These are phyloP conservation scores for Rickenella mellea DNA, from an alignment of 768 basidiomycete genomes.

Conservation along the genomic window DNA sequence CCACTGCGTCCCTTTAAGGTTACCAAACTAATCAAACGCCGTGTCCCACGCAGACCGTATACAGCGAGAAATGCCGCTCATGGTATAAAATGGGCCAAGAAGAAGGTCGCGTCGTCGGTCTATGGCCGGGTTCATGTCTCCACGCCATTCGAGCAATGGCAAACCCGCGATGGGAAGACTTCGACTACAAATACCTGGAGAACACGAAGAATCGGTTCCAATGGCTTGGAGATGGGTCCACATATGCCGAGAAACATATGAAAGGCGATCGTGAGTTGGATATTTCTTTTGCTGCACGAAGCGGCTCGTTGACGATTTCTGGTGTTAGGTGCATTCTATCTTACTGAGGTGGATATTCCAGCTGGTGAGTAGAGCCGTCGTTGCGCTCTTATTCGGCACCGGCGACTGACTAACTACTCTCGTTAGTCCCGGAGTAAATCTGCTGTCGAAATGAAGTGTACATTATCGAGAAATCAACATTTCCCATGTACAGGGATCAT, in stretches of 20 bases:
- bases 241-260: constrained; percentile 36
- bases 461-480: no score
- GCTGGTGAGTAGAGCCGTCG: constrained; percentile 27
- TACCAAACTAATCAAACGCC: no score
- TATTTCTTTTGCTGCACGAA: neutral
- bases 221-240: constrained; percentile 56
- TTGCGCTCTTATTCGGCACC: neutral
- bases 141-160: constrained; percentile 40
- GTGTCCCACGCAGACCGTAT: constrained; percentile 36
- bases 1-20: neutral
- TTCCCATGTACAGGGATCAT: no score
- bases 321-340: constrained; percentile 34
- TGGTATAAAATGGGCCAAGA: constrained; percentile 59
- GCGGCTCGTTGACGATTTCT: neutral
- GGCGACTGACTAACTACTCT: neutral
- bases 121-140: constrained; percentile 56
- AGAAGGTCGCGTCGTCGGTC: constrained; percentile 44
- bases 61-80: constrained; percentile 44
- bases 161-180: constrained; percentile 61
- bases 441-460: no score
- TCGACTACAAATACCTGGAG: constrained; percentile 38
- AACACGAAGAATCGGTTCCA: constrained; percentile 36
- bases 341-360: constrained; percentile 33
- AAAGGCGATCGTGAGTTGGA: constrained; percentile 25
- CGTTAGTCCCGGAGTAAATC: constrained; percentile 1